Base-by-base conservation (phyloP, 306 rosid species). In the Ammopiptanthus mongolicus region DNA sequence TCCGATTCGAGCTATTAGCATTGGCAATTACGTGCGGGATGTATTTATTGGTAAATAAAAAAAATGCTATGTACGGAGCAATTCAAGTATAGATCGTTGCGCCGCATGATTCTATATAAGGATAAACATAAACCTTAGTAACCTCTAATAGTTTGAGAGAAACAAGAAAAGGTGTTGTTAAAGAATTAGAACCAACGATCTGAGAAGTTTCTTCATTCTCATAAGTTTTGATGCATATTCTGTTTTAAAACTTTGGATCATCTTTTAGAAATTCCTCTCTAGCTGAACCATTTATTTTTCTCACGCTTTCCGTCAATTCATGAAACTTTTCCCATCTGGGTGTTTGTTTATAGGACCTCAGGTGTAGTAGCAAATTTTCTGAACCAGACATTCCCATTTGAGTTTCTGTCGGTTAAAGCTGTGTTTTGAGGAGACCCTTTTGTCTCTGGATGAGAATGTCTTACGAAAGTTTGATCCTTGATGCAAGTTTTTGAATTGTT, bases 261-360 rank as follows among this genome's bases (percentile, higher is more conserved):
- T 78, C 71, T 28, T 66, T 36, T 22, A 7, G 1, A 23, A 62
- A 46, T 53, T 55, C 82, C 36, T 77, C 85, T 68, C 63, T 25
- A 59, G 8, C 73, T 21, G 21, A 59, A 39, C 76, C 13, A 58
- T 25, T 25, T 25, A 36, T n/a, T 11, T 56, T 74, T 81, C 76
- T 84, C 66, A 3, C 8, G 41, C 42, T 78, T 75, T 81, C 65
- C 80, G 70, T 51, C 84, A 48, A 31, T 74, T 69, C 12, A 9
- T 48, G 3, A 34, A 29, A 13, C 9, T 78, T 81, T 15, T 9
- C 59, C 34, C 66, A 2, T 25, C 28, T 28, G 51, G 72, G 18
- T 50, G 4, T 53, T 41, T 62, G 28, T 25, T 25, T 25, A 25
- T 25, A 25, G 28, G 3, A 25, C 28, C 28, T 25, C 28, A 25